Evolutionary conservation across 148 eudicot species (phyloP), one percentile per base, ranked within the genome.

Genomic region (Arbutus unedo): DNA sequence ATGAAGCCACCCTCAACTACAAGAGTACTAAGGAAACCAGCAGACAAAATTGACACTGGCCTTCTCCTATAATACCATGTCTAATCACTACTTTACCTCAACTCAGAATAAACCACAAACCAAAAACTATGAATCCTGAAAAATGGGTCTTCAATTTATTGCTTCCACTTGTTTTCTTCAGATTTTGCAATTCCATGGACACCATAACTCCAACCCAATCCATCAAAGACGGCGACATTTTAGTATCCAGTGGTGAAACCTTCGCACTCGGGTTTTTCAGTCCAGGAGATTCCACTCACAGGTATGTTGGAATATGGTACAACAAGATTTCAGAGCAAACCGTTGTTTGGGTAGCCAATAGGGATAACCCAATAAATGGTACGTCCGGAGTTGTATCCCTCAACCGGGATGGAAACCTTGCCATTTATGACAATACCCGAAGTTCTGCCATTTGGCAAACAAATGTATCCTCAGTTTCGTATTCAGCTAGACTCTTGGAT

Each of bases 321-420:
- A 43, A 79, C 13, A 83, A 75, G 47, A 44, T 76, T 43, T 19
- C 76, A 0, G 50, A 6, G 5, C 80, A 51, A 19, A 82, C 82
- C 6, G 43, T 85, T 5, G 82, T 71, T 66, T 82, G 87, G 87
- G 83, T 85, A 13, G 87, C 85, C 6, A 85, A 85, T 50, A 79
- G 62, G 48, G 66, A 82, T 2, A 55, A 21, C 6, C 87, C 87
- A 3, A 31, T 84, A 38, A 60, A 67, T 5, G 76, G 83, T 75
- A 8, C 83, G 0, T 79, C 74, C 1, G 80, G 83, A 18, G 19
- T 84, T 38, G 23, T 88, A 5, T 66, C 48, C 16, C 59, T 86
- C 59, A 19, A 57, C 59, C 0, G 54, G 54, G 82, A 81, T 82
- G 84, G 84, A 43, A 78, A 53, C 45, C 21, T 85, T 2, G 11